These are phyloP conservation scores for Inga laurina DNA, from an alignment of 306 rosid species.

Conservation along the genomic window DNA sequence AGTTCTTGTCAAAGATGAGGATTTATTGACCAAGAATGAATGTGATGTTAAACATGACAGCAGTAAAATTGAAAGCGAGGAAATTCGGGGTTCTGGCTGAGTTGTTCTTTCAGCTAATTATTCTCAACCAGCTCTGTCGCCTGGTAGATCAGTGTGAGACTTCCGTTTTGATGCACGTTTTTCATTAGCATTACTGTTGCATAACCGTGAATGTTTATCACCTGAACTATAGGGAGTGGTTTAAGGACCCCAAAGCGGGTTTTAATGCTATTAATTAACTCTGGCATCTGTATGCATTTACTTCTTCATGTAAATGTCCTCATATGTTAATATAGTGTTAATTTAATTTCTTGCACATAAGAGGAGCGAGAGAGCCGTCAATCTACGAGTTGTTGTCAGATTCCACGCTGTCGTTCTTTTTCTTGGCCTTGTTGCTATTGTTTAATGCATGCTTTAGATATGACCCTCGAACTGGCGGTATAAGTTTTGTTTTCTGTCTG, in stretches of 20 bases:
- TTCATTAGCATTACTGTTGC: neutral
- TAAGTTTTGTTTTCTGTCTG: constrained; percentile 24
- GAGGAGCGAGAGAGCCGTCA: neutral
- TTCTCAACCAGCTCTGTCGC: neutral
- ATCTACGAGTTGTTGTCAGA: neutral
- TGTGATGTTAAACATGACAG: neutral
- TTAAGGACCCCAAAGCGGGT: neutral
- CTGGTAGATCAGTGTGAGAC: constrained; percentile 21
- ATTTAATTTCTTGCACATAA: constrained; percentile 11
- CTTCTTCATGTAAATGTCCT: constrained; percentile 3
- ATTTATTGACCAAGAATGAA: neutral
- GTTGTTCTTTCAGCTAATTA: neutral
- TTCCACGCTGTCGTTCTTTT: neutral
- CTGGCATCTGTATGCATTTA: constrained; percentile 3
- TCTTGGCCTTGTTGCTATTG: neutral
- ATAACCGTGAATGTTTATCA: constrained; percentile 3
- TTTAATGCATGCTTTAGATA: constrained; percentile 19
- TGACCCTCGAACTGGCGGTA: neutral
- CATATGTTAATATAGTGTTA: neutral
- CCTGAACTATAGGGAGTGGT: constrained; percentile 8
- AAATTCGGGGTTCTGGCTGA: neutral
- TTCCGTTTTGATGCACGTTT: neutral
- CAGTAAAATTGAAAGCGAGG: neutral
- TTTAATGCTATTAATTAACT: constrained; percentile 4
- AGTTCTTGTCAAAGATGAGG: neutral